Evolutionary conservation across 805 yeast genomes (phyloP).

Genomic region (Candida maris): DNA sequence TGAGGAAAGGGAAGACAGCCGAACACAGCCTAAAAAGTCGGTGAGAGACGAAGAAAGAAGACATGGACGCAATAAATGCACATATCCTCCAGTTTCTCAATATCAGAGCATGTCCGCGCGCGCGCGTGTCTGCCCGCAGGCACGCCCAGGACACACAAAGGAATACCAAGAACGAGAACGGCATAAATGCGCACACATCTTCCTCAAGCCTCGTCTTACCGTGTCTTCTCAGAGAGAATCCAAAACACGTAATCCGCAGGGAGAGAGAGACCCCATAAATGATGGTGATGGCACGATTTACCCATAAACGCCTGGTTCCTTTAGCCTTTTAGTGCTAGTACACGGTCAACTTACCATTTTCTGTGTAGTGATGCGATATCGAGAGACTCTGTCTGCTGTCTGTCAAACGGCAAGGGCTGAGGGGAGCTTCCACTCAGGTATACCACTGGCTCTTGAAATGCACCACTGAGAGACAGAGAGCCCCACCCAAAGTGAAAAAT

Average conservation of each 20-base stretch:
- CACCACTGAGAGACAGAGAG: too few species aligned
- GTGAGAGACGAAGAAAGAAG: conserved; percentile 14
- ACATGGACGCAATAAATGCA: conserved; percentile 8
- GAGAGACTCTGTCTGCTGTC: background rate
- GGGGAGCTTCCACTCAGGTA: too few species aligned
- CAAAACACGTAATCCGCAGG: conserved; percentile 4
- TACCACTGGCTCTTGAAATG: too few species aligned
- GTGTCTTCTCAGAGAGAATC: conserved; percentile 9
- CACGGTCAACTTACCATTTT: conserved; percentile 25
- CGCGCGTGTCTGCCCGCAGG: too few species aligned
- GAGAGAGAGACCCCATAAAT: too few species aligned
- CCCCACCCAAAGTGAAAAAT: too few species aligned
- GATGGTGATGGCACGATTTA: conserved; percentile 11
- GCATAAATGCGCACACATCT: conserved; percentile 17
- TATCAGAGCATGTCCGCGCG: conserved; percentile 6
- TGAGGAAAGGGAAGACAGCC: too few species aligned
- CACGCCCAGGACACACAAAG: too few species aligned
- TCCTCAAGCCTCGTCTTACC: conserved; percentile 5
- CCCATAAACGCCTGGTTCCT: conserved; percentile 30
- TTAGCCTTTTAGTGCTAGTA: conserved; percentile 22
- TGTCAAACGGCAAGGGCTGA: too few species aligned
- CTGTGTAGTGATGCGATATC: background rate
- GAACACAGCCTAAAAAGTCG: conserved; percentile 13
- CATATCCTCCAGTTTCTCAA: conserved; percentile 12
- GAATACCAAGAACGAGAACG: conserved; percentile 22